Conservation (phyloP, 2,329 filamentous ascomycete genomes). For the Annulohypoxylon truncatum region DNA sequence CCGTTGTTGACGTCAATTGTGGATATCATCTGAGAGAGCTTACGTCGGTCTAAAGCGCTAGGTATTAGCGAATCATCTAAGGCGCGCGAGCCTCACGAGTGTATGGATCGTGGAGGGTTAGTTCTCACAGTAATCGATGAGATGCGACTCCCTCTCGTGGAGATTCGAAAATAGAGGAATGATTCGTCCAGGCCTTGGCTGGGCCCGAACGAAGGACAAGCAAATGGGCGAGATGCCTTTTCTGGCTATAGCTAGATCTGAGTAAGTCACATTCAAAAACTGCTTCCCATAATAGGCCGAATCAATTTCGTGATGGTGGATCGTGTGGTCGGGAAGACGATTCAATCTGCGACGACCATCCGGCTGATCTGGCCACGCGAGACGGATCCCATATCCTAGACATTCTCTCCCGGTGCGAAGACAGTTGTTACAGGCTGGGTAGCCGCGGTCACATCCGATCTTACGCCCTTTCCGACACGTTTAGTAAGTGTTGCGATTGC, state of each 20-base stretch:
- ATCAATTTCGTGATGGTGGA: conserved; percentile 45
- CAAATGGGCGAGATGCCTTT: conserved; percentile 47
- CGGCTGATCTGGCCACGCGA: conserved; percentile 61
- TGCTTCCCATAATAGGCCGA: conserved; percentile 51
- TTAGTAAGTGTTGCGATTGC: conserved; percentile 32
- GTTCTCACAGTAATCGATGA: conserved; percentile 49
- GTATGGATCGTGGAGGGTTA: neutral
- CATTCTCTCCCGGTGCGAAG: conserved; percentile 56
- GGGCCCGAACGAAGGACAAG: conserved; percentile 42
- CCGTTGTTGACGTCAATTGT: conserved; percentile 60
- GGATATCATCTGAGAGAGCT: conserved; percentile 59
- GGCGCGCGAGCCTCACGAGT: neutral
- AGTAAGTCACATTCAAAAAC: conserved; percentile 56
- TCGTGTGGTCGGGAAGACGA: conserved; percentile 49
- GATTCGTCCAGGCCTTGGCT: conserved; percentile 45
- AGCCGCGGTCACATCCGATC: conserved; percentile 59
- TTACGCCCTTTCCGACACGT: conserved; percentile 55
- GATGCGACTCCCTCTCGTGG: conserved; percentile 47
- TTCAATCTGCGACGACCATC: conserved; percentile 55
- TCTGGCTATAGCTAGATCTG: conserved; percentile 51
- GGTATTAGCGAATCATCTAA: conserved; percentile 25
- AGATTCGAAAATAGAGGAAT: conserved; percentile 48
- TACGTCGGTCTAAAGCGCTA: conserved; percentile 51
- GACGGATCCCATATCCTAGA: conserved; percentile 58
- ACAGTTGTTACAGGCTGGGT: conserved; percentile 59